A percentile compares a stretch with the other conserved stretches of the same genome.
These are phyloP conservation scores for Pichia californica DNA, from an alignment of 805 yeast genomes.

Conservation along the genomic window DNA sequence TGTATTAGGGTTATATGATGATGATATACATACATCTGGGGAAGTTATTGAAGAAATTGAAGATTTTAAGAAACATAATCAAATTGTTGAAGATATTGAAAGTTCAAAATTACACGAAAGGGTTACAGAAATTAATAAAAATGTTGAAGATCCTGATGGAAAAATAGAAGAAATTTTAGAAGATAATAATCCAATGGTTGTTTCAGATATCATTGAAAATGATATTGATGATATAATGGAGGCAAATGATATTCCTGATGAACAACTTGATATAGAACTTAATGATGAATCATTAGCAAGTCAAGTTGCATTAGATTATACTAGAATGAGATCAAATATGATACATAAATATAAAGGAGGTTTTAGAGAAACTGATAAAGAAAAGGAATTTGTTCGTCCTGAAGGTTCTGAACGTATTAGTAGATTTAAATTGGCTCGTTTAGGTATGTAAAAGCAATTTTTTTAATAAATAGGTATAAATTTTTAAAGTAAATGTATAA, in stretches of 20 bases:
- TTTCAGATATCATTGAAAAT: slow-evolving; percentile 40
- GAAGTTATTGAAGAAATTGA: slow-evolving; percentile 46
- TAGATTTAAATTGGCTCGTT: slow-evolving; percentile 57
- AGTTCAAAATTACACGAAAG: slow-evolving; percentile 12
- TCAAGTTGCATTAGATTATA: slow-evolving; percentile 51
- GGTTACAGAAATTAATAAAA: slow-evolving; percentile 11
- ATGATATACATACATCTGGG: slow-evolving; percentile 50
- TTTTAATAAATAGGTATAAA: no score
- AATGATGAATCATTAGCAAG: slow-evolving; percentile 35
- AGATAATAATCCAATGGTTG: slow-evolving; percentile 33
- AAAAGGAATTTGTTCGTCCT: slow-evolving; percentile 57
- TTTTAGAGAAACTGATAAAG: slow-evolving; percentile 39
- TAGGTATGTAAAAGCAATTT: slow-evolving; percentile 21
- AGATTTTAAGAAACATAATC: slow-evolving; percentile 50
- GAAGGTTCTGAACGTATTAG: slow-evolving; percentile 54
- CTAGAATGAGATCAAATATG: slow-evolving; percentile 47
- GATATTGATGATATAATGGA: slow-evolving; percentile 26
- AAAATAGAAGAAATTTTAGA: slow-evolving; percentile 33
- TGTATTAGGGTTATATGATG: slow-evolving; percentile 53
- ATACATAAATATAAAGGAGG: slow-evolving; percentile 40
- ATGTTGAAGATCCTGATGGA: slow-evolving; percentile 18
- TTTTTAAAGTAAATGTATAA: no score
- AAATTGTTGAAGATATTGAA: slow-evolving; percentile 35
- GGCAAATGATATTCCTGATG: slow-evolving; percentile 18
- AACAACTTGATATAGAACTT: slow-evolving; percentile 25